Percentiles rank a stretch among this genome's conserved stretches.
These are phyloP conservation scores for Sanghuangporus baumii DNA, from an alignment of 1,284 basidiomycete genomes.

Conservation along the genomic window DNA sequence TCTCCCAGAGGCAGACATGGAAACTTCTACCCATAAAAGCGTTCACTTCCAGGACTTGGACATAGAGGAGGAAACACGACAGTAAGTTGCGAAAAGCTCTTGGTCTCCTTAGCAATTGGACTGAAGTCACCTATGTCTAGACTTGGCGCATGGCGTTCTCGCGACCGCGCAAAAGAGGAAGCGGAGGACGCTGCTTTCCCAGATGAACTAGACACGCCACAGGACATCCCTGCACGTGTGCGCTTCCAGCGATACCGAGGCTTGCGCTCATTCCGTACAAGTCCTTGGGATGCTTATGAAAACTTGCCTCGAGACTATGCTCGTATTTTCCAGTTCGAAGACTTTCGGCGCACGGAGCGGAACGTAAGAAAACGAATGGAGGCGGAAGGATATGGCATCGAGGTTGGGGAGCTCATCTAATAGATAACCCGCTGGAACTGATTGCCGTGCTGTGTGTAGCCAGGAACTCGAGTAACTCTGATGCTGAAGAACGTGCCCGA, in stretches of 20 bases:
- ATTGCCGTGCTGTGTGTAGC: slow-evolving; percentile 37
- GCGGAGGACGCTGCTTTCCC: slow-evolving; percentile 84
- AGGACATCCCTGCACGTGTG: slow-evolving; percentile 77
- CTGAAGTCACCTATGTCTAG: slow-evolving; percentile 31
- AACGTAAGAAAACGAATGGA: slow-evolving; percentile 64
- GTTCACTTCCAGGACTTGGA: slow-evolving; percentile 74
- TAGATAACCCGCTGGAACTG: not conserved
- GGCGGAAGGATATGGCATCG: slow-evolving; percentile 51
- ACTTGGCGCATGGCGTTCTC: slow-evolving; percentile 55
- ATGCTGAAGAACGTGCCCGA: slow-evolving; percentile 69
- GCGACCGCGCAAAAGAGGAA: slow-evolving; percentile 46
- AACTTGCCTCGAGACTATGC: slow-evolving; percentile 94
- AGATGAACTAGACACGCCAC: slow-evolving; percentile 96
- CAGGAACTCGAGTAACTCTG: slow-evolving; percentile 75
- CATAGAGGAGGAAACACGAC: slow-evolving; percentile 75
- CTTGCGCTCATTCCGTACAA: slow-evolving; percentile 88
- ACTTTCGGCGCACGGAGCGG: slow-evolving; percentile 83
- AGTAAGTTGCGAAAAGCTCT: slow-evolving; percentile 44
- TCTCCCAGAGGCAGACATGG: slow-evolving; percentile 43
- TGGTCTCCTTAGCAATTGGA: slow-evolving; percentile 6
- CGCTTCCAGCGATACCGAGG: slow-evolving; percentile 94
- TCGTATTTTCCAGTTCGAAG: slow-evolving; percentile 95
- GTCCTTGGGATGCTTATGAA: slow-evolving; percentile 97
- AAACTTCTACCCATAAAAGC: slow-evolving; percentile 51
- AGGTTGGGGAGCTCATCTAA: slow-evolving; percentile 41